Evolutionary conservation across 2,329 filamentous ascomycete species (phyloP).

Genomic region (Delphinella strobiligena): DNA sequence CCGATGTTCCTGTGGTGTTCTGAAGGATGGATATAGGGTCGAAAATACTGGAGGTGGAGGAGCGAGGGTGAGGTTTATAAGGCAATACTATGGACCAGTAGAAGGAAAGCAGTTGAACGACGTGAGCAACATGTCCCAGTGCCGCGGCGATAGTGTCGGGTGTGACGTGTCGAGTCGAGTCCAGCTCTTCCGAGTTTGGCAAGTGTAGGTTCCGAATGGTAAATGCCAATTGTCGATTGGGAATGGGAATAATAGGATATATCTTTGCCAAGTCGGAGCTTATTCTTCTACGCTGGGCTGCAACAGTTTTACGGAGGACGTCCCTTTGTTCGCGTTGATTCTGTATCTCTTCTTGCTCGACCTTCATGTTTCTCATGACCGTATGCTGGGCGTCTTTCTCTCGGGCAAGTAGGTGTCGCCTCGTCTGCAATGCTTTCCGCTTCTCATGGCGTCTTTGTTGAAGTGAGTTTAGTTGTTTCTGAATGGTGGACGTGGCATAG

Average conservation of each 20-base stretch:
- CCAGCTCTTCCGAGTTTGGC: conserved; percentile 62
- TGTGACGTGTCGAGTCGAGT: conserved; percentile 41
- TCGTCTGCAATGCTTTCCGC: conserved; percentile 49
- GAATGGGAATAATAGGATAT: conserved; percentile 65
- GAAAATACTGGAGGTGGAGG: conserved; percentile 62
- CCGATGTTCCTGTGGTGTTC: conserved; percentile 9
- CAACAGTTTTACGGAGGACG: conserved; percentile 53
- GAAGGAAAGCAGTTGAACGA: conserved; percentile 65
- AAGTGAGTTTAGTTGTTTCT: conserved; percentile 51
- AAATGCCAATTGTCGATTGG: conserved; percentile 59
- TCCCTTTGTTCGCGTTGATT: conserved; percentile 17
- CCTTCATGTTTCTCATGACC: conserved; percentile 19
- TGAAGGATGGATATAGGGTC: conserved; percentile 51
- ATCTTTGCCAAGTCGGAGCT: conserved; percentile 70
- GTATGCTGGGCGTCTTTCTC: conserved; percentile 39
- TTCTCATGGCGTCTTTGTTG: conserved; percentile 56
- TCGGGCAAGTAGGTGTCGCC: conserved; percentile 60
- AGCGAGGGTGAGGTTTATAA: conserved; percentile 62
- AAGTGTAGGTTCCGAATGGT: conserved; percentile 68
- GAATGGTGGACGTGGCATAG: conserved; percentile 48
- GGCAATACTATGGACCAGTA: conserved; percentile 71
- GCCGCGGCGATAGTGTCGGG: conserved; percentile 70
- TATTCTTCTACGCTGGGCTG: conserved; percentile 76
- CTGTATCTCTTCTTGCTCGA: conserved; percentile 41
- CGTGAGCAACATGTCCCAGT: conserved; percentile 65